Conservation (phyloP, 148 eudicot species). For the Vaccinium myrtillus region DNA sequence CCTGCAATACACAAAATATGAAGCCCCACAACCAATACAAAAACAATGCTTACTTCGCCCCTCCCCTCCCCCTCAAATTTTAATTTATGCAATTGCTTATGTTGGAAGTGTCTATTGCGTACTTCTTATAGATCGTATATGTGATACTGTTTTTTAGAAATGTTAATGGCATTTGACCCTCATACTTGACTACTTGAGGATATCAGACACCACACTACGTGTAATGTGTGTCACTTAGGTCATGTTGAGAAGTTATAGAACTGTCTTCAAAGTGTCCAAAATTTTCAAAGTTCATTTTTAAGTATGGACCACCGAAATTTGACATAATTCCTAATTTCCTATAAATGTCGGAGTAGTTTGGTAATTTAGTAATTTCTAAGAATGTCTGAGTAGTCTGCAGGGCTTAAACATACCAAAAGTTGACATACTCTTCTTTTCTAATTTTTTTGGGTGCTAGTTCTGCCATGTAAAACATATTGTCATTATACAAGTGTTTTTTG, state of each 20-base stretch:
- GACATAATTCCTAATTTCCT: background rate
- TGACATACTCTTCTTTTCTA: background rate
- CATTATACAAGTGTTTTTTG: background rate
- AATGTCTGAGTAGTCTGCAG: no score
- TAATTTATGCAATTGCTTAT: background rate
- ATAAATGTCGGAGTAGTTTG: background rate
- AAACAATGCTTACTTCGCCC: background rate
- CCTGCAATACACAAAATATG: background rate
- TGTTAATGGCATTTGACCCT: background rate
- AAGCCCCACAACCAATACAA: background rate
- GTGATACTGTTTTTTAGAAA: background rate
- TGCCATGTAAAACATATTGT: background rate
- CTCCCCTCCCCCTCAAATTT: background rate
- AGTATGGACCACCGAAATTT: background rate
- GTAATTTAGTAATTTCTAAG: background rate
- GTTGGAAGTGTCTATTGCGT: slow-evolving; percentile 1
- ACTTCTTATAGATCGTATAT: background rate
- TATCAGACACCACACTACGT: background rate
- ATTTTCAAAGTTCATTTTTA: background rate
- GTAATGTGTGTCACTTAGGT: background rate
- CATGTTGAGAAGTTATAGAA: background rate
- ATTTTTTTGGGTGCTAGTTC: background rate
- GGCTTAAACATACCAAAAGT: no score
- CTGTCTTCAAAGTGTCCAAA: background rate
- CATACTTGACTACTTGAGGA: background rate